Evolutionary conservation across 306 rosid species (phyloP).

Genomic region (Cucumis melo): DNA sequence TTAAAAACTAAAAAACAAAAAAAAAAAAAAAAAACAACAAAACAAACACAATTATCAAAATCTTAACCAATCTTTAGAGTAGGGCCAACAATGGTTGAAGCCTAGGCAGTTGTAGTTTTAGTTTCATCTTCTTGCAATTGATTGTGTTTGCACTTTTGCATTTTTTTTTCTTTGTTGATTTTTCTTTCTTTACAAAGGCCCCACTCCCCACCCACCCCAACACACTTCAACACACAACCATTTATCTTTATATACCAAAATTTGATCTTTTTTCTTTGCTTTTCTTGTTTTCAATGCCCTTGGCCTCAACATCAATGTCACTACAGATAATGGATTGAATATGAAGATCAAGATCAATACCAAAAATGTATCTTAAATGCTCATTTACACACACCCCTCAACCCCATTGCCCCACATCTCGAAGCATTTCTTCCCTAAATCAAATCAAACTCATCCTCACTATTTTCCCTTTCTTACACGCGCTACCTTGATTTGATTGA

Average conservation of each 20-base stretch:
- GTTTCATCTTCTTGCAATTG: not conserved
- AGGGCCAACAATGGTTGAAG: not conserved
- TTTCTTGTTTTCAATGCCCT: not conserved
- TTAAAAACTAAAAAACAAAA: no score
- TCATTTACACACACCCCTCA: constrained; percentile 1
- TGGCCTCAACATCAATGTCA: not conserved
- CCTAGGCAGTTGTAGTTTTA: not conserved
- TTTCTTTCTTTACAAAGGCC: constrained; percentile 2
- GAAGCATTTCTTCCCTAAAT: not conserved
- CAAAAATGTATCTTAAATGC: not conserved
- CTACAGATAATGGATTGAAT: not conserved
- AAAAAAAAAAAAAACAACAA: no score
- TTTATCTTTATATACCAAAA: not conserved
- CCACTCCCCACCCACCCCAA: not conserved
- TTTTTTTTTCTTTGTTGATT: not conserved
- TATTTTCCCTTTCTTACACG: not conserved
- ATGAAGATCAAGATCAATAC: not conserved
- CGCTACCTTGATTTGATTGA: not conserved
- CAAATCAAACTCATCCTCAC: not conserved
- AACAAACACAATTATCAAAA: no score
- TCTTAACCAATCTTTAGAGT: no score
- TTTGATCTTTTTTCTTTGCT: not conserved
- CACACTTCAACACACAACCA: not conserved
- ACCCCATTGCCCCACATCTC: not conserved
- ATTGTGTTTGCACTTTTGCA: not conserved